Base-by-base conservation (phyloP, 2,329 filamentous ascomycete species). In the Pseudodiploospora longispora region DNA sequence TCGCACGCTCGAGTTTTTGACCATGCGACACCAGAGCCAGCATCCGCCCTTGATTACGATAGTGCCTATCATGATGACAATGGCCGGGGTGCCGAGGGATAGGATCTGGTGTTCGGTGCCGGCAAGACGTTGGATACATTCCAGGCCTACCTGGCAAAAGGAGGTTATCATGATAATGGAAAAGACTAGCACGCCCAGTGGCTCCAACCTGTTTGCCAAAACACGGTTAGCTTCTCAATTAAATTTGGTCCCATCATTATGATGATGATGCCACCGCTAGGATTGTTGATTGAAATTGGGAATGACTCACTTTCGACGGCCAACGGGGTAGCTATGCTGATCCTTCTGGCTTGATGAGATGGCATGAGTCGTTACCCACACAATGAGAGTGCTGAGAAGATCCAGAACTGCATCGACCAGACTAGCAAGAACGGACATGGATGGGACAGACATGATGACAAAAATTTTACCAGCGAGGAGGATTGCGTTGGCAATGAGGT, bases 1-100 rank as follows among this genome's bases (percentile, higher is more conserved):
- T 59, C 90, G 87, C 4, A 95, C 88, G 49, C 83, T 87, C 3
- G 85, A 89, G 61, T 94, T 95, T 53, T 80, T 87, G 52, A 95
- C 85, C 31, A 93, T 63, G 6, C 88, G 84, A 60, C 87, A 95
- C 85, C 86, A 95, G 34, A 94, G 59, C 86, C 87, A 95, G 64
- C 85, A 90, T 7, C 78, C 66, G 19, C 85, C 80, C 62, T 95
- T 95, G 63, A 95, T 82, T 36, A 90, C 63, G 34, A 95, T 85
- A 0, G 89, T 95, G 34, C 76, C 71, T 5, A 82, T 66, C 88
- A 95, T 94, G 60, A 94, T 91, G 40, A 70, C 67, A 46, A 94
- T 81, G 5, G 88, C 85, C 0, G 87, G 77, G 10, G 82, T 56
- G 1, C 83, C 79, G 10, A 95, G 75, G 54, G 85, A 64, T n/a